Conservation (phyloP, 371 early-diverging fungal species). For the Lichtheimia hyalospora region DNA sequence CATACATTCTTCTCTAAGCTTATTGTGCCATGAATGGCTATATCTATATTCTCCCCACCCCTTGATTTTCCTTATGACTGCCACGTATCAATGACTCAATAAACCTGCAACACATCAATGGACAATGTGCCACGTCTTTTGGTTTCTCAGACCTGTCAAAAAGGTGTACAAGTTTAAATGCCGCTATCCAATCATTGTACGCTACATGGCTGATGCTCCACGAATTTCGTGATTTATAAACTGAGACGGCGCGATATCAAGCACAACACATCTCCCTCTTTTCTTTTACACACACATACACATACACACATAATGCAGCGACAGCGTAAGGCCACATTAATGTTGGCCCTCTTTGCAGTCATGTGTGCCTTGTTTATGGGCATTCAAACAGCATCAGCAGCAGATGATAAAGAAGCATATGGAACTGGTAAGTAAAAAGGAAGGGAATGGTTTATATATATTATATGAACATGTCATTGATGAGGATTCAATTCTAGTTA, state of each 20-base stretch:
- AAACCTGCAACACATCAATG: background rate
- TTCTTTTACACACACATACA: constrained; percentile 11
- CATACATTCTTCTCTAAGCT: background rate
- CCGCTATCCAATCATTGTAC: constrained; percentile 33
- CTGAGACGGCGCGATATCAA: constrained; percentile 5
- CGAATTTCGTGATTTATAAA: constrained; percentile 18
- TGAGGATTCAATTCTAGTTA: constrained; percentile 24
- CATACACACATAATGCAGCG: constrained; percentile 31
- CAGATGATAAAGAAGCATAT: constrained; percentile 49
- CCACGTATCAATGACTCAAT: background rate
- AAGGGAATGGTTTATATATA: background rate
- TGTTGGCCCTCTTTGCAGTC: constrained; percentile 49
- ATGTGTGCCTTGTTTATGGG: constrained; percentile 39
- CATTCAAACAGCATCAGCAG: constrained; percentile 25
- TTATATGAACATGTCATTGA: background rate
- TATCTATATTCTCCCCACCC: background rate
- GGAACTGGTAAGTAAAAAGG: constrained; percentile 45
- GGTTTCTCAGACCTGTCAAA: background rate
- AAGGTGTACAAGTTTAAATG: background rate
- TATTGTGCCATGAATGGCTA: background rate
- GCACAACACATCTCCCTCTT: constrained; percentile 12
- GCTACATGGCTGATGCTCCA: constrained; percentile 35
- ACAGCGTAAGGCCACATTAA: constrained; percentile 28
- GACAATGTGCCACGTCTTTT: background rate
- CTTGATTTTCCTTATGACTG: background rate